A percentile compares a stretch with the other conserved stretches of the same genome.
phyloP scores from a whole-genome alignment of 1,139 yeast species.

The Zygoascus sp. region DNA sequence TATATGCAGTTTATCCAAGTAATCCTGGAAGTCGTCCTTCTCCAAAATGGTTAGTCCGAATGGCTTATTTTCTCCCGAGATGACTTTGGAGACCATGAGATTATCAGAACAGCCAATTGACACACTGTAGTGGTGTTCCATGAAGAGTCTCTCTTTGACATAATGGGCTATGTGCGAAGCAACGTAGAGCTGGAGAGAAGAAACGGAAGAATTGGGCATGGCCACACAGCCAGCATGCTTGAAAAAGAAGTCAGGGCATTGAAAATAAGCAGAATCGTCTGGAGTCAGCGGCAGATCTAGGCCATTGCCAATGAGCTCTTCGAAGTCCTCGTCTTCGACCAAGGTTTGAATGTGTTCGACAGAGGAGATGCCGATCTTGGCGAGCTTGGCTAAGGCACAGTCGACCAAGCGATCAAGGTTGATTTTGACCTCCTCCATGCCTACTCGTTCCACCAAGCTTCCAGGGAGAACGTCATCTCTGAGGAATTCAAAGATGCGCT shows the following conservation, averaged over 20 bases:
- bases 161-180: constrained; percentile 33
- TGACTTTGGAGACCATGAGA: constrained; percentile 35
- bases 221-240: constrained; percentile 25
- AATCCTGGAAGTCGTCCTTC: constrained; percentile 27
- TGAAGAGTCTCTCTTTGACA: constrained; percentile 27
- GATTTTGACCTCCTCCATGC: constrained; percentile 37
- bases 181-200: constrained; percentile 16
- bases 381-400: constrained; percentile 19
- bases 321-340: constrained; percentile 21
- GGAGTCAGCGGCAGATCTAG: constrained; percentile 17
- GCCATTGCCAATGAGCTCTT: constrained; percentile 18
- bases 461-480: constrained; percentile 23
- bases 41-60: constrained; percentile 31
- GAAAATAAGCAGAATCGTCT: constrained; percentile 14
- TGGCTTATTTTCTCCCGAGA: constrained; percentile 33
- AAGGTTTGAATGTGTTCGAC: constrained; percentile 12
- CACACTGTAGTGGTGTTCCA: constrained; percentile 32
- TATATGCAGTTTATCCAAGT: constrained; percentile 23
- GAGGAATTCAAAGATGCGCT: constrained; percentile 29
- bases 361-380: constrained; percentile 17
- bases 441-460: constrained; percentile 34
- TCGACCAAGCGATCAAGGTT: constrained; percentile 30
- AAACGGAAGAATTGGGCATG: background rate
- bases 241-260: constrained; percentile 31
- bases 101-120: constrained; percentile 35